phyloP scores from a whole-genome alignment of 2,329 filamentous ascomycete species.

The Macroventuria anomochaeta region DNA sequence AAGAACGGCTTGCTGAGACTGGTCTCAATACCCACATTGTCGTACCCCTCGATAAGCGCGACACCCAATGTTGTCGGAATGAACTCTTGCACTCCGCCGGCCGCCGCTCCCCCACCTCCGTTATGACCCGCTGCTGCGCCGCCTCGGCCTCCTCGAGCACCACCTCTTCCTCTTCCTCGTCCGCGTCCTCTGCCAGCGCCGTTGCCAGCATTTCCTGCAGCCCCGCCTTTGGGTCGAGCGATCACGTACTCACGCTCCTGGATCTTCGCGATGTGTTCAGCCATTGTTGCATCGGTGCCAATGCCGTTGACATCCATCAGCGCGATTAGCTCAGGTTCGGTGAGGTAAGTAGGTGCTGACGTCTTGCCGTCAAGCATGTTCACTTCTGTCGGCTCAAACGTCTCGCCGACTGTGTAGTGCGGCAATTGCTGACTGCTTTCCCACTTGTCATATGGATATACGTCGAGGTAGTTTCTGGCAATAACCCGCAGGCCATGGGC shows the following conservation, averaged over 20 bases:
- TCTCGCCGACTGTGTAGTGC: conserved; percentile 77
- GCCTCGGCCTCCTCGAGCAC: conserved; percentile 56
- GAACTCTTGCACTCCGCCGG: conserved; percentile 75
- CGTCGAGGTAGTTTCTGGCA: conserved; percentile 90
- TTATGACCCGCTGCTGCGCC: conserved; percentile 48
- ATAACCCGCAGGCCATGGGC: conserved; percentile 84
- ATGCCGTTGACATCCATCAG: conserved; percentile 99
- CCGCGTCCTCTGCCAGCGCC: conserved; percentile 54
- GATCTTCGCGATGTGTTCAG: conserved; percentile 96
- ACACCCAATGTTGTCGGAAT: conserved; percentile 91
- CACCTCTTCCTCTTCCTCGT: conserved; percentile 43
- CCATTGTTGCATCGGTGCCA: conserved; percentile 98
- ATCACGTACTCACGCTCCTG: conserved; percentile 87
- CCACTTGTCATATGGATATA: conserved; percentile 97
- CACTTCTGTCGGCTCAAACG: conserved; percentile 86
- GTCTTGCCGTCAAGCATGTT: conserved; percentile 93
- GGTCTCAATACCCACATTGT: conserved; percentile 89
- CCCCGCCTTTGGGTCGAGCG: conserved; percentile 60
- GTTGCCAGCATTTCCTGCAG: conserved; percentile 44
- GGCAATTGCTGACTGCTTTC: conserved; percentile 85
- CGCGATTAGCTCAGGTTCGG: conserved; percentile 92
- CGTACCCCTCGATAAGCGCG: conserved; percentile 91
- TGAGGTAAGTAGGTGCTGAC: conserved; percentile 81
- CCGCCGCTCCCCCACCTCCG: conserved; percentile 50
- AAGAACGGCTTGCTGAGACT: conserved; percentile 95